phyloP scores from a whole-genome alignment of 2,329 filamentous ascomycete genomes.

The Verticillium dahliae region DNA sequence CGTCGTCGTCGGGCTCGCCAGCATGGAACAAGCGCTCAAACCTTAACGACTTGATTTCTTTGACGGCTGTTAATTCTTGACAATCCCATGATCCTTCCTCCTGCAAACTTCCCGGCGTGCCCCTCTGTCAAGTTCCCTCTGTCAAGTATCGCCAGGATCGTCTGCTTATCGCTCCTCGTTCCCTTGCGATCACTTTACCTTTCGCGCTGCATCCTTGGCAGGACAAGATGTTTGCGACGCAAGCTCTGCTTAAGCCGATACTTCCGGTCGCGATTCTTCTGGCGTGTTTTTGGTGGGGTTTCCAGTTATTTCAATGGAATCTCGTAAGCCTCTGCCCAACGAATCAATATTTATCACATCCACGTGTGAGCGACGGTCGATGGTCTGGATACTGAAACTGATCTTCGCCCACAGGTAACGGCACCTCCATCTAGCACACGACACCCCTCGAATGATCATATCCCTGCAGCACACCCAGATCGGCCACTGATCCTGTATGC shows the following conservation, averaged over 20 bases:
- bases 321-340: background rate
- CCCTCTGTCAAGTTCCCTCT: background rate
- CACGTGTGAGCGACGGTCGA: too few species aligned
- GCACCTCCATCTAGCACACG: background rate
- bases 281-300: background rate
- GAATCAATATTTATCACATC: too few species aligned
- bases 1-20: background rate
- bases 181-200: background rate
- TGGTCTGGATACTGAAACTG: too few species aligned
- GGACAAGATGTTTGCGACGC: background rate
- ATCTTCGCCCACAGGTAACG: too few species aligned
- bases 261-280: background rate
- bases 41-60: background rate
- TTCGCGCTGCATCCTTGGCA: background rate
- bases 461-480: background rate
- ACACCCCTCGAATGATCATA: background rate
- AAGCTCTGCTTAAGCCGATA: background rate
- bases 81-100: background rate
- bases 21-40: background rate
- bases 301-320: background rate
- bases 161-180: background rate
- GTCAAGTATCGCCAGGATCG: background rate
- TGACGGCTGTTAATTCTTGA: too few species aligned
- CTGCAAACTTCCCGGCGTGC: too few species aligned
- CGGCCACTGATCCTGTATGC: conserved; percentile 25